Evolutionary conservation across 352 stramenopile species (phyloP), one percentile per base, ranked within the genome.

Genomic region (Pythium guiyangense): DNA sequence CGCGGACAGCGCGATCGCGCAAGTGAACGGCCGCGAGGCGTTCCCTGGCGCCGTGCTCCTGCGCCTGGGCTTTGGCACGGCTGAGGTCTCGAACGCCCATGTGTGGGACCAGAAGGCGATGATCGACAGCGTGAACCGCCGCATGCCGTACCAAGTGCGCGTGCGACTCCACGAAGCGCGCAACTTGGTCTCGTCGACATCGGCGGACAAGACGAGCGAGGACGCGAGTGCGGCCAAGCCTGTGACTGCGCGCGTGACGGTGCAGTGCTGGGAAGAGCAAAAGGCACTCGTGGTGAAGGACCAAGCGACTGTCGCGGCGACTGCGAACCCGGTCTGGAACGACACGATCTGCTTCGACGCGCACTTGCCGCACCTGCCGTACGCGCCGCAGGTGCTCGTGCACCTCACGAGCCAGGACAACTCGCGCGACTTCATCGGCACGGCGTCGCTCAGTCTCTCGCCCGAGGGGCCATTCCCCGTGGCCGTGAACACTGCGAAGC

Each of bases 271-370:
- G 60, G 84, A 84, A 48, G 59, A 83, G 27, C 66, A 88, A 57
- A 67, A 74, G 52, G 54, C 66, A 49, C 1, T 52, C 39, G 49
- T 64, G 8, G 44, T n/a, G n/a, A n/a, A n/a, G n/a, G n/a, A n/a
- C n/a, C n/a, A n/a, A n/a, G n/a, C n/a, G n/a, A n/a, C n/a, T n/a
- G n/a, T n/a, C n/a, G n/a, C n/a, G n/a, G n/a, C n/a, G n/a, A n/a
- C n/a, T n/a, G n/a, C n/a, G n/a, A n/a, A n/a, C n/a, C n/a, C 76
- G 26, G 70, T 89, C 12, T n/a, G n/a, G n/a, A n/a, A n/a, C n/a
- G n/a, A n/a, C n/a, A n/a, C n/a, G n/a, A n/a, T n/a, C n/a, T n/a
- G 75, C 58, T 83, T 93, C 15, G 76, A 93, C 61, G 70, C 86
- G 45, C 83, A 88, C 57, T 59, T 95, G 58, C 80, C 80, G 18